Evolutionary conservation across 2,329 filamentous ascomycete species (phyloP).

Genomic region (Ceratocystis destructans): DNA sequence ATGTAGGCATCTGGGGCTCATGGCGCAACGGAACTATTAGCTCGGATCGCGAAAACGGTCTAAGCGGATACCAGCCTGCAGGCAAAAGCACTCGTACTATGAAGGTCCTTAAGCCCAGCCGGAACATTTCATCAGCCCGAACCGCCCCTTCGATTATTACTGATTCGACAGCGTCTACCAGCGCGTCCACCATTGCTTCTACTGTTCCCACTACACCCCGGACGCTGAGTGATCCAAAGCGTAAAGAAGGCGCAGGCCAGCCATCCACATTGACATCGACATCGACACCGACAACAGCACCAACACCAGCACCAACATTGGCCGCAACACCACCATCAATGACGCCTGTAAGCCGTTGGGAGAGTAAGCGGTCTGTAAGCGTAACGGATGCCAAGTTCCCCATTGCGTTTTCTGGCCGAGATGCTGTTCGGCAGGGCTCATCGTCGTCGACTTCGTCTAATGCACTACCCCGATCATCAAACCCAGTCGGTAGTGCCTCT

Average conservation of each 20-base stretch:
- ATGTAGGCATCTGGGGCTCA: conserved; percentile 50
- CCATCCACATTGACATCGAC: not conserved
- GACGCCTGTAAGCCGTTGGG: conserved; percentile 17
- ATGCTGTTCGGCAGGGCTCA: conserved; percentile 40
- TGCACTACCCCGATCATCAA: conserved; percentile 46
- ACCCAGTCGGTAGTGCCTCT: conserved; percentile 82
- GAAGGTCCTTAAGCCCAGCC: conserved; percentile 77
- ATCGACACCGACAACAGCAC: conserved; percentile 1
- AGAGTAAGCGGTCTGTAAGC: conserved; percentile 20
- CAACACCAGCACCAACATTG: not conserved
- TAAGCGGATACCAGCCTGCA: conserved; percentile 58
- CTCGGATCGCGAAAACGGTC: conserved; percentile 30
- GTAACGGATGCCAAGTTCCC: conserved; percentile 13
- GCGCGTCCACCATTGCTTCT: not conserved
- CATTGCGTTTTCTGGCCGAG: conserved; percentile 32
- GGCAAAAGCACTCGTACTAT: conserved; percentile 54
- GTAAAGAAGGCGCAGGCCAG: conserved; percentile 10
- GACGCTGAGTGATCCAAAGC: conserved; percentile 30
- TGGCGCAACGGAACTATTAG: conserved; percentile 50
- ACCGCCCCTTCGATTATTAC: conserved; percentile 22
- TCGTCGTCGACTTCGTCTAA: conserved; percentile 9
- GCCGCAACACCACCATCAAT: conserved; percentile 3
- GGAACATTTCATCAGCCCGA: conserved; percentile 43
- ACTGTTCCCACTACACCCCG: conserved; percentile 24
- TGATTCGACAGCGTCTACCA: not conserved